Conservation (phyloP, 768 basidiomycete species). For the Leccinum longicurvipes region DNA sequence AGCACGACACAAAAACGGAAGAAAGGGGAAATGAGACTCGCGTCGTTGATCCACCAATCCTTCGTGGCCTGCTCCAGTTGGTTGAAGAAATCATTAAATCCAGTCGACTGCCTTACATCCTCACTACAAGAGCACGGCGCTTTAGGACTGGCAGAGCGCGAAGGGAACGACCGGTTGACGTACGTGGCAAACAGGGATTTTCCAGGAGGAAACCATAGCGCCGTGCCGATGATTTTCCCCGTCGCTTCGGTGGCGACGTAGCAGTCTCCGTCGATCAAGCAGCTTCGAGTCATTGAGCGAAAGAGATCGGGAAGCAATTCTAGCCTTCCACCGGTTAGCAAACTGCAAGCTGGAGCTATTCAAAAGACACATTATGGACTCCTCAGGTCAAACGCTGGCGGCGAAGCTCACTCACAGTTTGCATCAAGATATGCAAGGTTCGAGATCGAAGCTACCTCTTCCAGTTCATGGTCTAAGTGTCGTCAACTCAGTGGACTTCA, state of each 20-base stretch:
- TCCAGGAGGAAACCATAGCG: constrained; percentile 5
- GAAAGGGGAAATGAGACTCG: not conserved
- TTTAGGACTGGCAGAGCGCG: no score
- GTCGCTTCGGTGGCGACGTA: constrained; percentile 1
- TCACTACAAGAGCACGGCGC: not conserved
- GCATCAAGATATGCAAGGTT: not conserved
- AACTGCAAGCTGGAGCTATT: not conserved
- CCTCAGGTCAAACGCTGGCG: not conserved
- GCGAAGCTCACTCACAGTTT: not conserved
- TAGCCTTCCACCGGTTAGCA: constrained; percentile 2
- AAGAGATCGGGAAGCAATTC: constrained; percentile 4
- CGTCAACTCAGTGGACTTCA: not conserved
- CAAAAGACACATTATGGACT: not conserved
- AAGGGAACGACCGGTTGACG: not conserved
- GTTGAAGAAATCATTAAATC: not conserved
- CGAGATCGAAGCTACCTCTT: not conserved
- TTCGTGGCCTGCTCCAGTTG: not conserved
- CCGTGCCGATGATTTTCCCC: not conserved
- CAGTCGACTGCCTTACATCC: not conserved
- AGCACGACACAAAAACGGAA: no score
- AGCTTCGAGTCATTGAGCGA: not conserved
- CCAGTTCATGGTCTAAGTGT: not conserved
- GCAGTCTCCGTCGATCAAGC: constrained; percentile 5
- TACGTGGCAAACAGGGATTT: constrained; percentile 1
- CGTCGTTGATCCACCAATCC: constrained; percentile 6